Evolutionary conservation across 129 eudicot species (phyloP), one percentile per base, ranked within the genome.

Genomic region (Artemisia argyi): DNA sequence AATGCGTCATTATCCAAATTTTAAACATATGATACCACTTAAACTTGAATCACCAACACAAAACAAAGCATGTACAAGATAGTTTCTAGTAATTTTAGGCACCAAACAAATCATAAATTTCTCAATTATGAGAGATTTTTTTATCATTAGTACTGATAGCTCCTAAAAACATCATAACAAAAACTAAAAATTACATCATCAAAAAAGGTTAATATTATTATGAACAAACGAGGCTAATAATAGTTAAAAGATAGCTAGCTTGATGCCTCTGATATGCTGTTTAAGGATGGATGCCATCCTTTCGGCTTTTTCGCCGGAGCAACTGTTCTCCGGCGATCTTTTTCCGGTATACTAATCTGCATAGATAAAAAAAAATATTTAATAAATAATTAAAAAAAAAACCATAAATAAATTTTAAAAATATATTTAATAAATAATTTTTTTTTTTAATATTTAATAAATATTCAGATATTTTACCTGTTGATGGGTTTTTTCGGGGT

Each of bases 231-330:
- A 39, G 71, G 24, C 71, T 65, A 18, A 22, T 74, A 15, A 48
- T 65, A 65, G 11, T 13, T 75, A 46, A 15, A 51, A 42, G 63
- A 5, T 52, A 39, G 44, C 84, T 81, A 92, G 83, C 89, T 92
- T 71, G 79, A 83, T 68, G 96, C 85, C 78, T 92, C 98, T 12
- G 86, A 85, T 46, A 92, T 92, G 82, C 96, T 88, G 46, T 81
- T 78, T 49, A 92, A 77, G 32, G 90, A 80, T 54, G 96, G 97
- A 48, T 89, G 96, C 97, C 97, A 92, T 39, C 78, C 82, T 80
- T 79, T 87, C 54, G 84, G 65, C 24, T 48, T 76, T 15, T 60
- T 69, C 59, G 67, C 80, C 65, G 71, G 80, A 67, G 7, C 61
- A 20, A 28, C 35, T 57, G 62, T 66, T 65, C 79, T 73, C 80